A percentile compares a stretch with the other conserved stretches of the same genome.
Conservation (phyloP, 345 rosid species). For the Odontarrhena argentea region DNA sequence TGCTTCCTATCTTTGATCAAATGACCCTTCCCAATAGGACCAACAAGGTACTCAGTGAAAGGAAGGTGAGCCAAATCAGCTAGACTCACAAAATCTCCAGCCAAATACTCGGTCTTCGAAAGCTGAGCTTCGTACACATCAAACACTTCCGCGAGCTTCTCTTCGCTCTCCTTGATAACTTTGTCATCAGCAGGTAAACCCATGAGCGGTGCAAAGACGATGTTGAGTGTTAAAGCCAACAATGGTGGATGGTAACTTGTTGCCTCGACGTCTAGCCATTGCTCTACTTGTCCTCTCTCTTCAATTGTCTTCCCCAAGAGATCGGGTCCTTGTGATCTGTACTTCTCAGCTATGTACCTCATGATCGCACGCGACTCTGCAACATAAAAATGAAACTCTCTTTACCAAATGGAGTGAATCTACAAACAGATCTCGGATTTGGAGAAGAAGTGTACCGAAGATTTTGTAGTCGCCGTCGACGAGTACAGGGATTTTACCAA, state of each 20-base stretch:
- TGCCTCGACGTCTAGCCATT: constrained; percentile 72
- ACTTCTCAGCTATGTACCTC: constrained; percentile 68
- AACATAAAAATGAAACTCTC: background rate
- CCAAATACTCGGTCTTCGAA: constrained; percentile 58
- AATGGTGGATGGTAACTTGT: constrained; percentile 56
- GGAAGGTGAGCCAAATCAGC: constrained; percentile 74
- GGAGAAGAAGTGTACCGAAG: constrained; percentile 30
- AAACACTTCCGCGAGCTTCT: constrained; percentile 57
- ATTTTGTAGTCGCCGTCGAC: constrained; percentile 63
- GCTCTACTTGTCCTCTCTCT: constrained; percentile 58
- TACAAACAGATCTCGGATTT: constrained; percentile 8
- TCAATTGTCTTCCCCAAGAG: constrained; percentile 40
- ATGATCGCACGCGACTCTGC: constrained; percentile 73
- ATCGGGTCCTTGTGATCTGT: constrained; percentile 45
- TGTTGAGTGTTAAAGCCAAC: constrained; percentile 43
- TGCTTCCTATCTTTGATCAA: constrained; percentile 59
- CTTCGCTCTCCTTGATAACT: constrained; percentile 56
- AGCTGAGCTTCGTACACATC: constrained; percentile 67
- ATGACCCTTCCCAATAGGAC: constrained; percentile 47
- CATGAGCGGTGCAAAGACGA: constrained; percentile 44
- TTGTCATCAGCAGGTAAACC: constrained; percentile 52
- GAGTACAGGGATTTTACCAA: constrained; percentile 61
- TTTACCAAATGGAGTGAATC: background rate
- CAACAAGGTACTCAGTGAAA: constrained; percentile 54
- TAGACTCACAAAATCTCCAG: constrained; percentile 63